Conservation (phyloP, 257 asterid genomes). For the Echites panduratus region DNA sequence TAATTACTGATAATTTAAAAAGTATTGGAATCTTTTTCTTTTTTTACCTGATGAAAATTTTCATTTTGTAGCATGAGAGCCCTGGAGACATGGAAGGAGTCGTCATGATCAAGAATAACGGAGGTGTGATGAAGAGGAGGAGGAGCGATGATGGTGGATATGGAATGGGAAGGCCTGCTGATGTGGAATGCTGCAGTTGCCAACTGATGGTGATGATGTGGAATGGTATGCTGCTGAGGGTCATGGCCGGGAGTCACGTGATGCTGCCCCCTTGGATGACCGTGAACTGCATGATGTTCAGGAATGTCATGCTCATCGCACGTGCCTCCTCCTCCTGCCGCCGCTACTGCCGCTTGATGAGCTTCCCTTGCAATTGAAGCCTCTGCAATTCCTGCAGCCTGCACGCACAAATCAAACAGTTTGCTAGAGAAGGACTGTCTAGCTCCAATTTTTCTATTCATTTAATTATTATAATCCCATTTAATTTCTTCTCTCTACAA, state of each 20-base stretch:
- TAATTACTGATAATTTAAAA: too few relatives aligned
- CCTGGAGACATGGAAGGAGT: conserved; percentile 60
- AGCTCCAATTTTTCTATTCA: neutral
- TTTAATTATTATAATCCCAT: conserved; percentile 3
- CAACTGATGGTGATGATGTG: conserved; percentile 39
- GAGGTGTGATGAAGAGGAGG: conserved; percentile 69
- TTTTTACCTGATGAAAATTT: conserved; percentile 55
- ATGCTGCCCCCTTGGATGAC: conserved; percentile 27
- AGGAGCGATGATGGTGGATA: conserved; percentile 69
- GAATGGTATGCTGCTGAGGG: conserved; percentile 30
- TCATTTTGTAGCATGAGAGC: conserved; percentile 53
- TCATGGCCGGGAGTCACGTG: conserved; percentile 43
- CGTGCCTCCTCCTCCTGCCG: too few relatives aligned
- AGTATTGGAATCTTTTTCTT: too few relatives aligned
- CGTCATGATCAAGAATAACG: conserved; percentile 63
- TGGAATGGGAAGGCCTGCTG: conserved; percentile 72
- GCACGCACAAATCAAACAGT: conserved; percentile 17
- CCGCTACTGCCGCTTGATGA: conserved; percentile 19
- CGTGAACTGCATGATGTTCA: too few relatives aligned
- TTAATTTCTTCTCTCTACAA: too few relatives aligned
- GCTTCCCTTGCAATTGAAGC: conserved; percentile 59
- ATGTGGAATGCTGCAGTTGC: conserved; percentile 60
- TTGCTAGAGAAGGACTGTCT: neutral
- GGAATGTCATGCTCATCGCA: conserved; percentile 54
- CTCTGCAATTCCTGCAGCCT: conserved; percentile 60